Evolutionary conservation across 768 basidiomycete species (phyloP), one percentile per base, ranked within the genome.

Genomic region (Leccinum longicurvipes): DNA sequence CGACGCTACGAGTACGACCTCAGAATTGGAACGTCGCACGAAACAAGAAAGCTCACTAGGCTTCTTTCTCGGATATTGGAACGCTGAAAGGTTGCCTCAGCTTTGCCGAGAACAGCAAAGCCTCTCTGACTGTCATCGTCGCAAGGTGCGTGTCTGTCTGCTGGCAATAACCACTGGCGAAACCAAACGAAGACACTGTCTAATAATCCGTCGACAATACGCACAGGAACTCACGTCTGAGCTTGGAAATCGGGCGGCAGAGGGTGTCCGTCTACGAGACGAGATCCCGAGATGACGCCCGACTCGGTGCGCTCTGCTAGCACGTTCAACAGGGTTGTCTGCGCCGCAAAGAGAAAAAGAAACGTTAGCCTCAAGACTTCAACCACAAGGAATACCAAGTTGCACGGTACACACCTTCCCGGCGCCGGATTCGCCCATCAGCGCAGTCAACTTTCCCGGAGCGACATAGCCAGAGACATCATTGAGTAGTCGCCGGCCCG

Each of bases 91-190:
- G 89, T 65, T 93, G 92, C 27, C 92, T 84, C 17, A 93, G 71
- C 53, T 81, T 82, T 3, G 92, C 92, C 6, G 91, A 93, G 72
- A 91, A 87, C 32, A 82, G 71, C 5, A 94, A 72, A 0, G 91
- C 89, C 62, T 94, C 91, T 39, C 88, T 78, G 6, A 94, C 91
- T 3, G 90, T 92, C 23, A 83, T 75, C 6, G 84, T 84, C 25
- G 81, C 79, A 17, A 88, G 78, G 70, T 94, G 92, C 0, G 86
- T 87, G 62, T 93, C 91, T 73, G 82, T 83, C 67, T 96, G 93
- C 65, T 95, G 91, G 55, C 87, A 89, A 64, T 93, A 95, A 0
- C 90, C 91, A 47, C 85, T 87, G 27, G 52, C 19, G 6, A 29
- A 47, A 12, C 21, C n/a, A 23, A 19, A 5, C 1, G 47, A 12